Evolutionary conservation across 1,284 basidiomycete species (phyloP), one percentile per base, ranked within the genome.

Genomic region (Cutaneotrichosporon sp.): DNA sequence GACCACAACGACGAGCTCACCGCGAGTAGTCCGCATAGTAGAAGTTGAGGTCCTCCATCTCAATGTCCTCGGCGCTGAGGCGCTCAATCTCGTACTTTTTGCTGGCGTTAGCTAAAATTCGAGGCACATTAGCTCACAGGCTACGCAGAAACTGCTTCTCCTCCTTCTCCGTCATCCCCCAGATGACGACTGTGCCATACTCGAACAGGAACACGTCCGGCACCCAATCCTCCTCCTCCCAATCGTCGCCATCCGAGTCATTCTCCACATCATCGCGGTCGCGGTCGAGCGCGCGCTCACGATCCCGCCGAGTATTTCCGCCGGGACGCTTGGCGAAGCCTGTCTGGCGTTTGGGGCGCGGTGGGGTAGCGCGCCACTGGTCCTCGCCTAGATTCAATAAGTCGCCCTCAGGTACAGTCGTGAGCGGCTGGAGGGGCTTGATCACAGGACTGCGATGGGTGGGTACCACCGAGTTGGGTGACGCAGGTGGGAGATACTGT

Each of bases 11-110:
- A 40, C 13, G 6, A 36, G 21, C 86, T 67, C 77, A 90, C 91
- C 92, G 87, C 78, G 91, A 93, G 77, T 97, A 97, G 77, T 96
- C 94, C 18, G 94, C 94, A 73, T 96, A 94, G 75, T 98, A 98
- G 81, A 90, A 97, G 79, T 97, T 97, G 53, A 98, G 83, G 75
- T 98, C 95, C 83, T 97, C 95, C 88, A 91, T 93, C 81, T 98
- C 93, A 21, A 93, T 83, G 70, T 90, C 89, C 59, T 94, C 89
- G 13, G 89, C 83, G 56, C 87, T 90, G 56, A 97, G 83, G 73
- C 89, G 90, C 72, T 97, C 95, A 30, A 94, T 86, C 79, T 97
- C 95, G 76, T 96, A 97, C 36, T 90, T 88, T 79, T 92, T 92
- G 79, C 92, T 95, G 73, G 58, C 14, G 61, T 66, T 61, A 66